A percentile compares a stretch with the other conserved stretches of the same genome.
Evolutionary conservation across 208 protist species (phyloP).

Genomic region (Trypanosoma lewisi): DNA sequence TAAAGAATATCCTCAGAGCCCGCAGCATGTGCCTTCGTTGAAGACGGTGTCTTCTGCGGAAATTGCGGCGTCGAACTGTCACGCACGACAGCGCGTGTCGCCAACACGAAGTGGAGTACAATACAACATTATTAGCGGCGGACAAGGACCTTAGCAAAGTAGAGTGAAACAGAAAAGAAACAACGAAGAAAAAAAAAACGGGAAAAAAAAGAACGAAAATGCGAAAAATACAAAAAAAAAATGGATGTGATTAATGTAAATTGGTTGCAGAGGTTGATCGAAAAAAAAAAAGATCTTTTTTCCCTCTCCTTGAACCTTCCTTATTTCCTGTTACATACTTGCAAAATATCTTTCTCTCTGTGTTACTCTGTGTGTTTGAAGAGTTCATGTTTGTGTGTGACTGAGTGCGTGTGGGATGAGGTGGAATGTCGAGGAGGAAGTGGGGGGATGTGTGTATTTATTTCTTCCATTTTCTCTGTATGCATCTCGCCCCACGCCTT

Average conservation of each 20-base stretch:
- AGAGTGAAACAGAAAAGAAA: neutral
- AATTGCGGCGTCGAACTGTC: slow-evolving; percentile 4
- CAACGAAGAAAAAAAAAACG: slow-evolving; percentile 3
- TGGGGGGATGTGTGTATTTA: neutral
- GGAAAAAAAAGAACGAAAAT: neutral
- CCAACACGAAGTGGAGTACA: slow-evolving; percentile 23
- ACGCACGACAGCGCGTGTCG: neutral
- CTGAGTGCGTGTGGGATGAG: too few relatives aligned
- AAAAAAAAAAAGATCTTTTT: too few relatives aligned
- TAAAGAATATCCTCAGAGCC: neutral
- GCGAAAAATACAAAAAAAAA: too few relatives aligned
- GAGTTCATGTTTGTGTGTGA: too few relatives aligned
- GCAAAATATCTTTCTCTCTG: too few relatives aligned
- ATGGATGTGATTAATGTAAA: too few relatives aligned
- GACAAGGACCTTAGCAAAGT: neutral
- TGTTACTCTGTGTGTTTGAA: too few relatives aligned
- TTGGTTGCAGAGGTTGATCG: too few relatives aligned
- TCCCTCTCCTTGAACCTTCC: too few relatives aligned
- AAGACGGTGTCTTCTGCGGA: neutral
- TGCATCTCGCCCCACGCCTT: neutral
- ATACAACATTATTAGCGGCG: slow-evolving; percentile 24
- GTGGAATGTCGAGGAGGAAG: too few relatives aligned
- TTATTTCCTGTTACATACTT: too few relatives aligned
- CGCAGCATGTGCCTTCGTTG: neutral
- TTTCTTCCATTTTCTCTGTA: neutral